Base-by-base conservation (phyloP, 2,329 filamentous ascomycete species). In the Fusarium caatingaense region DNA sequence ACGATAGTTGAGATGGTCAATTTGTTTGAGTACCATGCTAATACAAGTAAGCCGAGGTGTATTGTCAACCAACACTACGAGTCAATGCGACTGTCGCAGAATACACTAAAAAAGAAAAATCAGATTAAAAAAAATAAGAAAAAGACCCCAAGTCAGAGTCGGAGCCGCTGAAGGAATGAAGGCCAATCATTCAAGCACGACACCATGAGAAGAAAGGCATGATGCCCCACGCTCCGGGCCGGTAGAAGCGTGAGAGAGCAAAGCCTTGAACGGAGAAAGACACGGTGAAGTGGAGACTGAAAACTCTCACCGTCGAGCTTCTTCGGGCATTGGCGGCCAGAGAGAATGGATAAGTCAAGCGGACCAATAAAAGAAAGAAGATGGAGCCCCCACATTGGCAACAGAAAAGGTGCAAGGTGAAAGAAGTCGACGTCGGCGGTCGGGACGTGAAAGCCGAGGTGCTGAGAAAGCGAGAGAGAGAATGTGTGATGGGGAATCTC, bases 131-230 rank as follows among this genome's bases (percentile, higher is more conserved):
- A 53, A 46, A 56, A 60, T 30, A 47, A n/a, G 18, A n/a, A 34
- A 34, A 11, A n/a, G n/a, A 13, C 23, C 28, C 23, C 18, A 64
- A 59, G 45, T 59, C 46, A 57, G 48, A 65, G 40, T 62, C 69
- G 67, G 67, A 71, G 64, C 63, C 67, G 56, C 68, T 74, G 53
- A 59, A 70, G 69, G 56, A 74, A 76, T 72, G 72, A 68, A 72
- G 66, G 61, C 78, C 78, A 79, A 79, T 79, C 77, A 79, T 65
- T 76, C 68, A 61, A 76, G 72, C 75, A 77, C 72, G 75, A 74
- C 74, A 73, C 55, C 63, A 44, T 58, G 47, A 42, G 23, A 12
- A 51, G 37, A 64, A 69, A 70, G 49, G 62, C 66, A 69, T 68
- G 62, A 70, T 77, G 76, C 78, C 75, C 76, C 77, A 77, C 73